Evolutionary conservation across 2,329 filamentous ascomycete genomes (phyloP).

Genomic region (Cladosporium sp.): DNA sequence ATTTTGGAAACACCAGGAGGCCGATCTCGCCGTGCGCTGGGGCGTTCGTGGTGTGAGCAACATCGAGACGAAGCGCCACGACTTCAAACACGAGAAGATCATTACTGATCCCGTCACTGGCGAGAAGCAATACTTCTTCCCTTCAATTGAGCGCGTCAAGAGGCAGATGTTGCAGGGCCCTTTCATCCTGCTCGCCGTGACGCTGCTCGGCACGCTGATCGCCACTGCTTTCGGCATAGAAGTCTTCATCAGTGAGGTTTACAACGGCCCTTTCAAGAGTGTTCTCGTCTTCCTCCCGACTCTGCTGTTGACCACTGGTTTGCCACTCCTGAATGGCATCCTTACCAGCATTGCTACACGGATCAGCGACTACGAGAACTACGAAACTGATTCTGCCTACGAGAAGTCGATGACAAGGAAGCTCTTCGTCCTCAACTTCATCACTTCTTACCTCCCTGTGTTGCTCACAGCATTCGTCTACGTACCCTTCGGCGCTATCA

Average conservation of each 20-base stretch:
- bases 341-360: conserved; percentile 75
- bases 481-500: conserved; percentile 81
- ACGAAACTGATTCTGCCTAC: conserved; percentile 82
- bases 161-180: conserved; percentile 81
- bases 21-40: conserved; percentile 85
- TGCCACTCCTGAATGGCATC: conserved; percentile 75
- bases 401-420: conserved; percentile 85
- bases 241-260: conserved; percentile 93
- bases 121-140: conserved; percentile 74
- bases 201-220: conserved; percentile 78
- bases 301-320: conserved; percentile 76
- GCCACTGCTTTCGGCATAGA: conserved; percentile 87
- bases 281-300: conserved; percentile 88
- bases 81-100: conserved; percentile 79
- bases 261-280: conserved; percentile 82
- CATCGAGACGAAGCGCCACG: conserved; percentile 74
- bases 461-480: conserved; percentile 93
- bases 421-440: conserved; percentile 94
- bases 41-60: conserved; percentile 80
- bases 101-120: conserved; percentile 79
- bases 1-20: conserved; percentile 93
- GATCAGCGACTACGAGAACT: conserved; percentile 85
- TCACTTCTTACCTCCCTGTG: conserved; percentile 91
- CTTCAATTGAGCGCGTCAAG: conserved; percentile 71
- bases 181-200: conserved; percentile 73